Base-by-base conservation (phyloP, 1,139 yeast species). In the Debaryomyces fabryi region DNA sequence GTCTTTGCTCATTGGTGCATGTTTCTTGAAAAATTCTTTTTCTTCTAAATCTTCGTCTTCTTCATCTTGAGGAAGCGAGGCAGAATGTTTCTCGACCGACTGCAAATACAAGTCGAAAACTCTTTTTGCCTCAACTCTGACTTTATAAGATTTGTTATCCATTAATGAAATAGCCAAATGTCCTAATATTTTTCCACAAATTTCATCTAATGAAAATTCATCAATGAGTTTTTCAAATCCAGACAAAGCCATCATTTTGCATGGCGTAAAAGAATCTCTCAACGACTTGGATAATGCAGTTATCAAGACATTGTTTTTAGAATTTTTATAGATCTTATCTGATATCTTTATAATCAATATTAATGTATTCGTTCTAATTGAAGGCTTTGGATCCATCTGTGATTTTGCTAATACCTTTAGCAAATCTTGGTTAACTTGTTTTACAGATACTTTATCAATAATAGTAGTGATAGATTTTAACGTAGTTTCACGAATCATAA, bases 231-330 rank as follows among this genome's bases (percentile, higher is more conserved):
- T 74, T 43, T 80, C 82, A 53, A 93, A 80, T 1, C 97, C 96
- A 52, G 83, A 71, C 35, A 93, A 72, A 0, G 97, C 91, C 4
- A 88, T 88, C 63, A 86, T 68, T 54, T 96, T 79, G 20, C 96
- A 83, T 8, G 88, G 92, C 5, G 85, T 77, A 59, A 85, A 86
- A 0, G 93, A 79, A 64, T 93, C 99, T 58, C 85, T 85, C 47
- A 93, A 74, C 0, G 96, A 87, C 59, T 91, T 85, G 2, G 90
- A 81, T 58, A 89, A 86, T 0, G 97, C 98, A 0, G 97, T 90
- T 7, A 91, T 85, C 40, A 93, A 70, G 2, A 93, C 96, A 34
- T 83, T 84, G 32, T 86, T 76, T 52, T 86, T 75, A 2, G 89
- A 82, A 18, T 69, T 70, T 21, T 75, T 69, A 51, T 85, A 85